Conservation (phyloP, 2,329 filamentous ascomycete species). For the Paradendryphiella salina region DNA sequence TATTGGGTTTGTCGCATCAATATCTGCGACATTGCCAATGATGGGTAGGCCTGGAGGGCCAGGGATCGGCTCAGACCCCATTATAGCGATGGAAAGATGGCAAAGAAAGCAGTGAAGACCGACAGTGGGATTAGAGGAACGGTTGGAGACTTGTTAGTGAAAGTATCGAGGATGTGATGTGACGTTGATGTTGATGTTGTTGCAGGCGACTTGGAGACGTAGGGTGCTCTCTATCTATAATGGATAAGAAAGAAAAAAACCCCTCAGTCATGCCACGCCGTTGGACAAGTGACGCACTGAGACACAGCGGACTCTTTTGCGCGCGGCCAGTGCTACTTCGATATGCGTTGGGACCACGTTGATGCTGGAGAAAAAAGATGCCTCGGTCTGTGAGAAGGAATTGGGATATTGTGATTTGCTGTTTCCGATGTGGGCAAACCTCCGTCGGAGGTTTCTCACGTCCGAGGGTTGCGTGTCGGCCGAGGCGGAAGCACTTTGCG, state of each 20-base stretch:
- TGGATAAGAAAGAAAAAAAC: neutral
- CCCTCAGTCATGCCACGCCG: constrained; percentile 9
- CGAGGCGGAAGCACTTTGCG: constrained; percentile 5
- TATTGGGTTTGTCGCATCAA: constrained; percentile 62
- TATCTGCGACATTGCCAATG: constrained; percentile 66
- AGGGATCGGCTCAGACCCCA: constrained; percentile 57
- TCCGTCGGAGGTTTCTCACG: constrained; percentile 6
- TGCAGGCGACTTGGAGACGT: neutral
- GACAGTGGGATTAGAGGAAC: neutral
- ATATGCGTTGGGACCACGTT: constrained; percentile 10
- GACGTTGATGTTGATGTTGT: neutral
- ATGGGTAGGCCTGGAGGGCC: constrained; percentile 66
- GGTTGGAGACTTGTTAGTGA: too few relatives aligned
- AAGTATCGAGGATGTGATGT: neutral
- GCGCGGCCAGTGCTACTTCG: constrained; percentile 12
- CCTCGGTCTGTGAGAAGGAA: constrained; percentile 24
- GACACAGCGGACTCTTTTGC: constrained; percentile 7
- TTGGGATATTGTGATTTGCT: constrained; percentile 20
- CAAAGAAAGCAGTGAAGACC: neutral
- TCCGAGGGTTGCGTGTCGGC: constrained; percentile 8
- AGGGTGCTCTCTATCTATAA: constrained; percentile 8
- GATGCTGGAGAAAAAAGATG: constrained; percentile 17
- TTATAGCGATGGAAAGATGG: neutral
- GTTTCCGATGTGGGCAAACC: neutral
- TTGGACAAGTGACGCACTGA: constrained; percentile 18